Evolutionary conservation across 2,329 filamentous ascomycete genomes (phyloP).

Genomic region (Cadophora malorum): DNA sequence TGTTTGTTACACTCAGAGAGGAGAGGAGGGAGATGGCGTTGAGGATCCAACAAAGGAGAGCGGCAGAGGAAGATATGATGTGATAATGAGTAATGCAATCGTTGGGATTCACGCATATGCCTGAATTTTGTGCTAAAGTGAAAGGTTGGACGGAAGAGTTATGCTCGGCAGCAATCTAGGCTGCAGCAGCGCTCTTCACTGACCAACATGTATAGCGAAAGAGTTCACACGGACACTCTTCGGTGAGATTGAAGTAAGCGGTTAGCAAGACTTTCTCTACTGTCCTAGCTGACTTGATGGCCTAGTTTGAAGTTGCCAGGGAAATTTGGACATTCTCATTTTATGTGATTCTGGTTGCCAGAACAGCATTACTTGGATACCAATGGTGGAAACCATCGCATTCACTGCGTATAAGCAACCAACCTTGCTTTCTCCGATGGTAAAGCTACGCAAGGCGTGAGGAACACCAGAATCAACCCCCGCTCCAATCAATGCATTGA

Average conservation of each 20-base stretch:
- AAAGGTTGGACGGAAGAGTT: not conserved
- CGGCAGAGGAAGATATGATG: constrained; percentile 46
- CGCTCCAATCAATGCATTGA: not conserved
- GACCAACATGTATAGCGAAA: not conserved
- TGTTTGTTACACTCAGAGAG: constrained; percentile 72
- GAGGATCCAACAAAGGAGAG: constrained; percentile 43
- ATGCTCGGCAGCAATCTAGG: not conserved
- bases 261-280: not conserved
- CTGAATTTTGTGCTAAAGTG: not conserved
- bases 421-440: not conserved
- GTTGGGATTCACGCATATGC: not conserved
- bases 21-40: constrained; percentile 55
- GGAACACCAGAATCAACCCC: not conserved
- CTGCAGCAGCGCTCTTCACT: not conserved
- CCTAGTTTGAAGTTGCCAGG: not conserved
- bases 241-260: not conserved
- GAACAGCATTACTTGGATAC: not conserved
- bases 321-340: not conserved
- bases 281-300: not conserved
- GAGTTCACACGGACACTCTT: not conserved
- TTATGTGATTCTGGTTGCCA: not conserved
- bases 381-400: not conserved
- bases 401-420: not conserved
- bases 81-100: constrained; percentile 26
- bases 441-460: not conserved